Evolutionary conservation across 1,284 basidiomycete species (phyloP), one percentile per base, ranked within the genome.

Genomic region (Hypsizygus ulmarius): DNA sequence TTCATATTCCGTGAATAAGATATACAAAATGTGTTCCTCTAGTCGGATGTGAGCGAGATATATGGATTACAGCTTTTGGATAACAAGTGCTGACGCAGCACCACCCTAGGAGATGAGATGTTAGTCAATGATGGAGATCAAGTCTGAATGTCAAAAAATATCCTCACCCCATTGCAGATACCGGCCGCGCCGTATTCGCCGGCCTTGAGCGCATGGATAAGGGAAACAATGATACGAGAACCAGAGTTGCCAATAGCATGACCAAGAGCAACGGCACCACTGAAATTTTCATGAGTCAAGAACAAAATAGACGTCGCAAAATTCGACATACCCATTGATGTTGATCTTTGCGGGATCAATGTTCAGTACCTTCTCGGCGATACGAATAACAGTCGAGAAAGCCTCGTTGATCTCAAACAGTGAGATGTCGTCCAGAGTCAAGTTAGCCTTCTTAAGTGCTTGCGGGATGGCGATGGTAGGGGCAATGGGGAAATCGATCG

Each of bases 401-500:
- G 96, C 97, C 70, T 96, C 97, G 71, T 99, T 99, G 69, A 99
- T 84, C 71, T 99, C 97, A 65, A 93, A 99, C 46, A 90, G 79
- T 28, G 93, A 79, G 57, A 99, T 93, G 64, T 99, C 93, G 42
- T 90, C 77, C 50, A 87, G 66, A 27, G 82, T 82, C 49, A 99
- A 74, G 58, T 90, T 90, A 39, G 96, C 97, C 56, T 80, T 84
- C 74, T 94, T 74, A 49, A 99, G 78, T 7, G 97, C 97, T 54
- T 82, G 73, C 34, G 97, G 97, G 39, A 99, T 75, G 32, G 95
- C 96, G 51, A 90, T 78, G 18, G 96, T 90, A 21, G 97, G 97
- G 25, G 97, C 97, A 58, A 85, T 81, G 39, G 96, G 94, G 84
- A 99, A 99, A 71, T 99, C 93, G 60, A 98, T 90, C 32, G 97